Evolutionary conservation across 2,329 filamentous ascomycete species (phyloP).

Genomic region (Cercospora janseana): DNA sequence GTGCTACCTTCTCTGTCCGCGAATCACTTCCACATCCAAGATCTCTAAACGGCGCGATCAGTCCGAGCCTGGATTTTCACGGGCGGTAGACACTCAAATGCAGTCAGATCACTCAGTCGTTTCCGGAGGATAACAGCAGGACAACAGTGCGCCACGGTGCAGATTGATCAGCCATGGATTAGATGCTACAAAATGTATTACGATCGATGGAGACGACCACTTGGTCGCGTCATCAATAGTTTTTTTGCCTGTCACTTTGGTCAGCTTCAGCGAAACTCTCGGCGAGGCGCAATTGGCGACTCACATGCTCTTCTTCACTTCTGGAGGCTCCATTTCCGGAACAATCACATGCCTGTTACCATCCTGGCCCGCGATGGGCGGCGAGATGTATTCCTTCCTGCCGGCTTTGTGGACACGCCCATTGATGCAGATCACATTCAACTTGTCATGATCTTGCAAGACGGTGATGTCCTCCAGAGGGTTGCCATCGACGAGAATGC

Average conservation of each 20-base stretch:
- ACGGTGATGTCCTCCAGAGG: conserved; percentile 53
- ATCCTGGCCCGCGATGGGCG: conserved; percentile 7
- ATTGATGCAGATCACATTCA: conserved; percentile 51
- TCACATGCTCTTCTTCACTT: conserved; percentile 7
- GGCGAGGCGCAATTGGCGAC: neutral
- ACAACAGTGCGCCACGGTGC: no score
- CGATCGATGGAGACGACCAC: no score
- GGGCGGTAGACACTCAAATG: no score
- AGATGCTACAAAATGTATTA: no score
- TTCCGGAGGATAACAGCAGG: no score
- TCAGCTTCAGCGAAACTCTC: neutral
- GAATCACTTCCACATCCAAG: no score
- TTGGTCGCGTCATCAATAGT: neutral
- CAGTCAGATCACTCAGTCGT: no score
- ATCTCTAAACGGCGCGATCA: no score
- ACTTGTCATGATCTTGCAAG: conserved; percentile 46
- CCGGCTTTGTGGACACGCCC: conserved; percentile 47
- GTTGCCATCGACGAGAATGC: conserved; percentile 49
- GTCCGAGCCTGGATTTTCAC: no score
- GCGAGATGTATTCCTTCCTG: conserved; percentile 24
- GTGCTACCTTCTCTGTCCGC: no score
- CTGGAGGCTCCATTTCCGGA: neutral
- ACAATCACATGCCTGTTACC: conserved; percentile 4
- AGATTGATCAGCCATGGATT: no score
- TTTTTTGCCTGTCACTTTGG: neutral